Evolutionary conservation across 768 basidiomycete genomes (phyloP).

Genomic region (Suillus discolor): DNA sequence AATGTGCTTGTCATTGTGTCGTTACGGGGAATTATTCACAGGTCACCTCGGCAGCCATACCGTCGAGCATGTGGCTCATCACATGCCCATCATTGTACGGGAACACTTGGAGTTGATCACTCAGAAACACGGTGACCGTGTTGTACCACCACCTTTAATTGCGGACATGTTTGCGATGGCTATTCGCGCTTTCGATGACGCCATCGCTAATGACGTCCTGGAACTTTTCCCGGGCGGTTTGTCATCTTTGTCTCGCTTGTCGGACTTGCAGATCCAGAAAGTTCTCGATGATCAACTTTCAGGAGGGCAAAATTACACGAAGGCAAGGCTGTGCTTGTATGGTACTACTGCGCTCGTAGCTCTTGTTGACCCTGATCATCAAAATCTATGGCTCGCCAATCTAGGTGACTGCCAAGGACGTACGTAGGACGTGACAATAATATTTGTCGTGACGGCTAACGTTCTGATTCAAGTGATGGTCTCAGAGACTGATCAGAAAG

Average conservation of each 20-base stretch:
- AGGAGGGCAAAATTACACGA: constrained; percentile 63
- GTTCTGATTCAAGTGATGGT: constrained; percentile 47
- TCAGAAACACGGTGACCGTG: constrained; percentile 39
- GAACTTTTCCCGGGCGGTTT: constrained; percentile 61
- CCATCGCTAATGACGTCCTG: constrained; percentile 66
- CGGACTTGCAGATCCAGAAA: constrained; percentile 55
- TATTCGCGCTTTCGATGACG: constrained; percentile 64
- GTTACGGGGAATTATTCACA: constrained; percentile 22
- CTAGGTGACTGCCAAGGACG: constrained; percentile 81
- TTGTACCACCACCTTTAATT: constrained; percentile 50
- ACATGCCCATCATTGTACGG: constrained; percentile 67
- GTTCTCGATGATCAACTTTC: constrained; percentile 66
- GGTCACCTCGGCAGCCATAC: constrained; percentile 73
- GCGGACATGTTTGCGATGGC: constrained; percentile 58
- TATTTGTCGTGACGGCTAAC: constrained; percentile 15
- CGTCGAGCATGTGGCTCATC: constrained; percentile 67
- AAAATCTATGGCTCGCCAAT: constrained; percentile 79
- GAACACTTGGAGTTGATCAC: constrained; percentile 53
- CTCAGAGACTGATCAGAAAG: constrained; percentile 45
- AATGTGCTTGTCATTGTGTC: constrained; percentile 10
- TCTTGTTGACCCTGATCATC: constrained; percentile 67
- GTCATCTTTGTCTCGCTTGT: constrained; percentile 49
- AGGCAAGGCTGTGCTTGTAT: constrained; percentile 73
- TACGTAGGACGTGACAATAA: constrained; percentile 36
- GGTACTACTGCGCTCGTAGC: constrained; percentile 78